Conservation (phyloP, 1,284 basidiomycete species). For the Cystobasidium slooffiae region DNA sequence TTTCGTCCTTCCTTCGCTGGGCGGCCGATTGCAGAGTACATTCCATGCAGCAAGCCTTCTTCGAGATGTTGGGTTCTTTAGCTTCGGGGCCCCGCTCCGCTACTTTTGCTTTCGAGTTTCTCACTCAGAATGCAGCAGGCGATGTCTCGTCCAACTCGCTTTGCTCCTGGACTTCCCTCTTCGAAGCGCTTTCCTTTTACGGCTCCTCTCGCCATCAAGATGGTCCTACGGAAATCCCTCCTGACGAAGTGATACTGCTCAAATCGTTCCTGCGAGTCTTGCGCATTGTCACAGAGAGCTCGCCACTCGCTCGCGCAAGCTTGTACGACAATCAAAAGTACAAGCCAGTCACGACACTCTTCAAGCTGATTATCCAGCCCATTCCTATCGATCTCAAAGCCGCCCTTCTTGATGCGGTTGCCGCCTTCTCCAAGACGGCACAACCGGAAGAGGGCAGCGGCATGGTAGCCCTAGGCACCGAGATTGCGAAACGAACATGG, state of each 20-base stretch:
- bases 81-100: conserved; percentile 81
- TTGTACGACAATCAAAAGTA: conserved; percentile 74
- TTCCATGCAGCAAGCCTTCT: conserved; percentile 75
- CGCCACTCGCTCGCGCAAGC: conserved; percentile 75
- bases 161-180: conserved; percentile 62
- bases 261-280: conserved; percentile 81
- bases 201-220: conserved; percentile 54
- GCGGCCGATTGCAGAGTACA: conserved; percentile 71
- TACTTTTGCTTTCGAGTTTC: conserved; percentile 81
- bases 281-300: conserved; percentile 76
- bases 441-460: conserved; percentile 62
- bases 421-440: conserved; percentile 73
- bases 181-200: conserved; percentile 65
- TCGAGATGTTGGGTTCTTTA: conserved; percentile 85
- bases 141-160: conserved; percentile 53
- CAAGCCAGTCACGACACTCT: conserved; percentile 72
- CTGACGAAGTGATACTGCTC: conserved; percentile 76
- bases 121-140: conserved; percentile 55
- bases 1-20: conserved; percentile 83
- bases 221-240: conserved; percentile 61
- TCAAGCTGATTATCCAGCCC: conserved; percentile 76
- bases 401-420: conserved; percentile 77
- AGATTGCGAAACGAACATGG: conserved; percentile 82
- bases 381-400: conserved; percentile 92
- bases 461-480: conserved; percentile 68